Percentiles rank a stretch among this genome's conserved stretches.
phyloP scores from a whole-genome alignment of 148 eudicot species.

The Agrostemma githago region DNA sequence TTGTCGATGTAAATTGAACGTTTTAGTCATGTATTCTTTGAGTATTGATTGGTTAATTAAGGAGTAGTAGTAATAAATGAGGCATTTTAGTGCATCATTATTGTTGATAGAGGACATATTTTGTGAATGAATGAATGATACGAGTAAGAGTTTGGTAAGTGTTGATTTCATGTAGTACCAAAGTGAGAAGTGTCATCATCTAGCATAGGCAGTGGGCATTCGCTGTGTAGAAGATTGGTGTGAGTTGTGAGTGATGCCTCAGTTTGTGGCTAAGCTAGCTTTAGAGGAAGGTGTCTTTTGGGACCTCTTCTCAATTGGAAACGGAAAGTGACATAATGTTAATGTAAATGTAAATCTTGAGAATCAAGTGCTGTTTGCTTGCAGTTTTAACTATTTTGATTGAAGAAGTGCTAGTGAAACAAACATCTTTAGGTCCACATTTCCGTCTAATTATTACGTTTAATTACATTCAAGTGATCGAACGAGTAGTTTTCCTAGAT shows the following conservation, averaged over 20 bases:
- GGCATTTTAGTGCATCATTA: neutral
- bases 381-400: neutral
- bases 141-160: neutral
- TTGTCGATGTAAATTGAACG: neutral
- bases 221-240: neutral
- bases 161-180: neutral
- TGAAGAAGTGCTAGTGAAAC: neutral
- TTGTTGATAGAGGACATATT: neutral
- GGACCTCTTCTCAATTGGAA: neutral
- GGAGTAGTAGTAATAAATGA: conserved; percentile 10
- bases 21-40: neutral
- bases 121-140: neutral
- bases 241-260: conserved; percentile 18
- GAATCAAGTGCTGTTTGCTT: neutral
- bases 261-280: conserved; percentile 17
- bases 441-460: no score
- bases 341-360: neutral
- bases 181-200: neutral
- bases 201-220: neutral
- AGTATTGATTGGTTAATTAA: neutral
- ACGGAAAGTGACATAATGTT: neutral
- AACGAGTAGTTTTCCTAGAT: no score
- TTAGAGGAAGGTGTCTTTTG: neutral
- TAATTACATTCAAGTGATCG: no score
- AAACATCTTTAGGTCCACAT: neutral